Evolutionary conservation across 2,329 filamentous ascomycete species (phyloP).

Genomic region (Calonectria ilicicola): DNA sequence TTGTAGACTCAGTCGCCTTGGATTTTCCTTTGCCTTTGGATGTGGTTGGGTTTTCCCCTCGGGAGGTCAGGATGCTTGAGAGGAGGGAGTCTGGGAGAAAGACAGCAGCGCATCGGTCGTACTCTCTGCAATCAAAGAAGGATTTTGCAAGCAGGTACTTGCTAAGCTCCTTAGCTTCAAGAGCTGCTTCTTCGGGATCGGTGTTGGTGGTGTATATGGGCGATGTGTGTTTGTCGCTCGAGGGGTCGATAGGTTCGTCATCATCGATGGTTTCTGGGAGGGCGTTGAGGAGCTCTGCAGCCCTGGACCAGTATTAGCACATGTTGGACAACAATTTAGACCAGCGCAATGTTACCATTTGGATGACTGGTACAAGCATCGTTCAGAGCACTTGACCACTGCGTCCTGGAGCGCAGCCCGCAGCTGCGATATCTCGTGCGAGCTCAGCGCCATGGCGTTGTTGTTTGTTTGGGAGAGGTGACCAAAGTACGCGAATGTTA

Average conservation of each 20-base stretch:
- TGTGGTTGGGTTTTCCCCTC: constrained; percentile 51
- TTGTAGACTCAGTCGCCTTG: constrained; percentile 40
- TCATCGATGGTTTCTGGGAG: constrained; percentile 73
- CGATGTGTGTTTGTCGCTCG: constrained; percentile 55
- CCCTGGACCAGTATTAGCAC: constrained; percentile 67
- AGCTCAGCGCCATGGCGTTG: constrained; percentile 65
- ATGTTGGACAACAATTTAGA: neutral
- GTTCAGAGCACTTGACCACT: constrained; percentile 90
- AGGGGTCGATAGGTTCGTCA: constrained; percentile 55
- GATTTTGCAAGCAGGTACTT: constrained; percentile 93
- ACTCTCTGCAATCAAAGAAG: constrained; percentile 95
- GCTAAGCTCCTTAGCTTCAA: constrained; percentile 84
- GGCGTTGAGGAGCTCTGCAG: constrained; percentile 91
- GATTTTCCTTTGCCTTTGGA: constrained; percentile 74
- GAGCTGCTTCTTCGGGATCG: constrained; percentile 78
- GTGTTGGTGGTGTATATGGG: constrained; percentile 66
- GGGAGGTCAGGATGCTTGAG: constrained; percentile 71
- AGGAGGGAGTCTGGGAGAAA: constrained; percentile 86
- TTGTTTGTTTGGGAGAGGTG: constrained; percentile 29
- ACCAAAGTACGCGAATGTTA: constrained; percentile 24
- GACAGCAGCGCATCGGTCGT: constrained; percentile 90
- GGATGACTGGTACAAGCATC: constrained; percentile 94
- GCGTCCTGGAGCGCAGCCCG: constrained; percentile 84
- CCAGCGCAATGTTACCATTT: constrained; percentile 79
- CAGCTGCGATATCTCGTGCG: constrained; percentile 72